Base-by-base conservation (phyloP, 352 stramenopile genomes). In the Phytophthora litchii region DNA sequence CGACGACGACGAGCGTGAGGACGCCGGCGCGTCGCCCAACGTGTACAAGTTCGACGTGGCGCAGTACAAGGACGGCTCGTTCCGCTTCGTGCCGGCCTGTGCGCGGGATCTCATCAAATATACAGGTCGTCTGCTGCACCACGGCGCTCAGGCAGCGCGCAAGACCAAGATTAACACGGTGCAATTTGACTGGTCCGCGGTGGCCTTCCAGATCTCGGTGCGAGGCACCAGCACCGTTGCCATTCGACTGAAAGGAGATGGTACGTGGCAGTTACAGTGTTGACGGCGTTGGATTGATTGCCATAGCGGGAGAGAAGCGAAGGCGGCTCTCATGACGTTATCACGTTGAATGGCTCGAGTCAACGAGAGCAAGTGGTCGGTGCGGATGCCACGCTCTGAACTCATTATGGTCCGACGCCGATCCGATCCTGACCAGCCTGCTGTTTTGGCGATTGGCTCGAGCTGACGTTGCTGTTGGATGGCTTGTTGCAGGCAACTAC, bases 121-220 rank as follows among this genome's bases (percentile, higher is more conserved):
- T 67, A 81, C 74, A 10, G 86, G 86, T 0, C 70, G 86, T 3
- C 68, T 94, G 63, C 56, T 95, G 51, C 79, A 92, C 68, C 82
- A 94, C 65, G 84, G 82, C 20, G 63, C 79, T 31, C 61, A 72
- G 27, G 74, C 78, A 4, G 43, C 69, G 16, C 83, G 83, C 44
- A 85, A 83, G 46, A 87, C 83, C 14, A 95, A 95, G 67, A 82
- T 92, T 46, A 95, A 94, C 67, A 87, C 78, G 12, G 85, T 91
- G 70, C 84, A 95, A 57, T 95, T 95, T 57, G 86, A 95, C 67
- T 95, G 86, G 86, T 70, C 84, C 0, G 84, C 68, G 37, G 86
- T 86, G 34, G 69, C 71, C 20, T 87, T 94, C 37, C 71, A 82
- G 55, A 72, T 95, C 45, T 69, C 67, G 10, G 84, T 92, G 48